phyloP scores from a whole-genome alignment of 805 yeast genomes.

The Cyberlindnera xylosilytica region DNA sequence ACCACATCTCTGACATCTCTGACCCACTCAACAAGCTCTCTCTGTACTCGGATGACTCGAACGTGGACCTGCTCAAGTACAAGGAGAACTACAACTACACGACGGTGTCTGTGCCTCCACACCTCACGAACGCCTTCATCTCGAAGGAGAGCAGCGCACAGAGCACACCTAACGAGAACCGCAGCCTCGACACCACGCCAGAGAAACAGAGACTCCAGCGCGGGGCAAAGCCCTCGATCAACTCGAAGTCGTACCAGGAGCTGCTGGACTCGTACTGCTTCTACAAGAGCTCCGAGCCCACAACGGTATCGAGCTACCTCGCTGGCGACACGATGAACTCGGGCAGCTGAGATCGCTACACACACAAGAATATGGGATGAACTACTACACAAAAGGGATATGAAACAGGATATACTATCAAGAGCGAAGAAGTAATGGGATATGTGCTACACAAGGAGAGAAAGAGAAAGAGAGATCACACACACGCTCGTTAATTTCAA shows the following conservation, averaged over 20 bases:
- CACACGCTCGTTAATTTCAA: too few relatives aligned
- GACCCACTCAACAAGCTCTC: conserved; percentile 12
- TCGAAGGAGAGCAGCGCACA: conserved; percentile 2
- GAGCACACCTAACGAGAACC: conserved; percentile 1
- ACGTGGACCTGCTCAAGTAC: conserved; percentile 9
- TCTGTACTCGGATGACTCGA: conserved; percentile 11
- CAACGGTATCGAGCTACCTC: conserved; percentile 11
- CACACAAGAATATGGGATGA: not conserved
- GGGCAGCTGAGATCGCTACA: not conserved
- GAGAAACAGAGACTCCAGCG: conserved; percentile 2
- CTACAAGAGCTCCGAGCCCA: conserved; percentile 34
- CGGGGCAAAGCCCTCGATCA: conserved; percentile 33
- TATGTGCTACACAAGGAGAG: too few relatives aligned
- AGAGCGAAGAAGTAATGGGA: too few relatives aligned
- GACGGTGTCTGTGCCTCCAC: conserved; percentile 11
- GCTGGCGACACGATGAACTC: conserved; percentile 3
- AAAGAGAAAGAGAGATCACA: too few relatives aligned
- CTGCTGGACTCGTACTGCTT: conserved; percentile 61
- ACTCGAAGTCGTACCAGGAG: conserved; percentile 54
- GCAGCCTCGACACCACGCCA: conserved; percentile 5
- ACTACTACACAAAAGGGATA: too few relatives aligned
- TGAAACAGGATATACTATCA: too few relatives aligned
- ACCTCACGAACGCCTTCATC: conserved; percentile 8
- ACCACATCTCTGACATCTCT: conserved; percentile 1
- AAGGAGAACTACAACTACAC: conserved; percentile 11